Conservation (phyloP, 2,329 filamentous ascomycete species). For the Tolypocladium ovalisporum region DNA sequence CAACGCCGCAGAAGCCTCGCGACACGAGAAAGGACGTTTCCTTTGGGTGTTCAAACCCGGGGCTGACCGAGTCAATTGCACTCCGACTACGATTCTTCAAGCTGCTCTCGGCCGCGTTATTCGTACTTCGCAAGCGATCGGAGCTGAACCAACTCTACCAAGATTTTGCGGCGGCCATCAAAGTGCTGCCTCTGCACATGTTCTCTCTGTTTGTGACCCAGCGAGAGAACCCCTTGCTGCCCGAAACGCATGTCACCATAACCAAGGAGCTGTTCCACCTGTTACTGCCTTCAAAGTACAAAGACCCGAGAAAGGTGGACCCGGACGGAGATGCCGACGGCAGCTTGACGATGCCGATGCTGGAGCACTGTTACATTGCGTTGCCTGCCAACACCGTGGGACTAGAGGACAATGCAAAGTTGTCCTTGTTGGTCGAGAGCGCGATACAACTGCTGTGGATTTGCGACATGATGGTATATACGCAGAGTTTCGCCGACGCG, state of each 20-base stretch:
- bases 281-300: conserved; percentile 28
- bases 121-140: conserved; percentile 31
- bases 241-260: conserved; percentile 31
- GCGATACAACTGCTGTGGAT: conserved; percentile 44
- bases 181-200: conserved; percentile 43
- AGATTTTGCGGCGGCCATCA: conserved; percentile 43
- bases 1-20: conserved; percentile 29
- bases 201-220: conserved; percentile 43
- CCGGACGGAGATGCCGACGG: conserved; percentile 23
- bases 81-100: conserved; percentile 54
- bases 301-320: conserved; percentile 29
- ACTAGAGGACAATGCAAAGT: conserved; percentile 59
- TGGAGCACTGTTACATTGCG: conserved; percentile 51
- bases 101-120: conserved; percentile 36
- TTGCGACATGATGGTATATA: conserved; percentile 22
- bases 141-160: conserved; percentile 46
- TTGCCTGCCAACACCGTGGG: conserved; percentile 51
- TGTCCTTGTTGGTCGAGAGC: conserved; percentile 58
- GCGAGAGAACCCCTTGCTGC: conserved; percentile 21
- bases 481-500: conserved; percentile 23
- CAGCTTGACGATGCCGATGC: conserved; percentile 31
- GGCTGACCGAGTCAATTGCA: conserved; percentile 41
- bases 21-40: conserved; percentile 10
- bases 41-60: conserved; percentile 11
- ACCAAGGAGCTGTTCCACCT: conserved; percentile 33